A percentile compares a stretch with the other conserved stretches of the same genome.
phyloP scores from a whole-genome alignment of 106 monocot genomes.

The Ottelia alismoides region DNA sequence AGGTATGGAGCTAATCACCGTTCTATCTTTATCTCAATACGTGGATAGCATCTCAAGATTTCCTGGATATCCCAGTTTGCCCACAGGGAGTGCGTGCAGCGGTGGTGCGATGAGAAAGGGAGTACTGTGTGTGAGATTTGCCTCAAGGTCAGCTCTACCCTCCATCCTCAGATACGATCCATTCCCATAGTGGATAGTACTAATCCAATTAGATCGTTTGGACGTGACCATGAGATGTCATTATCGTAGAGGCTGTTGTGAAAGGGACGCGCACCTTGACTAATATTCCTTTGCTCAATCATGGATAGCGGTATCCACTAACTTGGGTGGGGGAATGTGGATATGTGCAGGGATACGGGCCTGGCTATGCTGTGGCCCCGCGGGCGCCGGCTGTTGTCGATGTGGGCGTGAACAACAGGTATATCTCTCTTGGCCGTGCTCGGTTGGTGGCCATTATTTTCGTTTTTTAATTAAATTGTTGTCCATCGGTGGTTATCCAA shows the following conservation, averaged over 20 bases:
- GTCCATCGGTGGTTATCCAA: too few species aligned
- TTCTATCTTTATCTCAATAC: not conserved
- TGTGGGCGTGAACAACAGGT: constrained; percentile 9
- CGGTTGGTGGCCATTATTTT: not conserved
- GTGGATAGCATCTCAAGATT: too few species aligned
- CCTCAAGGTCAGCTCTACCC: too few species aligned
- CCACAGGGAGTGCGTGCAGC: constrained; percentile 69
- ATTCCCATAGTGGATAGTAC: too few species aligned
- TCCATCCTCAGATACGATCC: too few species aligned
- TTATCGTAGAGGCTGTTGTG: too few species aligned
- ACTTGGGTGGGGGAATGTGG: too few species aligned
- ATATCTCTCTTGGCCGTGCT: not conserved
- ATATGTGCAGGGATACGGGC: constrained; percentile 3
- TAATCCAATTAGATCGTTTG: too few species aligned
- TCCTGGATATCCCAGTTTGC: constrained; percentile 42
- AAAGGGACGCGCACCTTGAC: too few species aligned
- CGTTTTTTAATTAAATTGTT: not conserved
- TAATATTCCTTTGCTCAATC: too few species aligned
- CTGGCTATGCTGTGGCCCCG: not conserved
- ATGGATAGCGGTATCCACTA: too few species aligned
- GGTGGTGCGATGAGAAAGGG: constrained; percentile 85
- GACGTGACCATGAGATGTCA: too few species aligned
- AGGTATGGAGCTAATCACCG: constrained; percentile 23
- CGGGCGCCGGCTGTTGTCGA: constrained; percentile 4
- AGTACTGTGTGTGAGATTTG: constrained; percentile 69